Percentiles rank a stretch among this genome's conserved stretches.
phyloP scores from a whole-genome alignment of 192 early-diverging fungal species.

The Coemansia sp. region DNA sequence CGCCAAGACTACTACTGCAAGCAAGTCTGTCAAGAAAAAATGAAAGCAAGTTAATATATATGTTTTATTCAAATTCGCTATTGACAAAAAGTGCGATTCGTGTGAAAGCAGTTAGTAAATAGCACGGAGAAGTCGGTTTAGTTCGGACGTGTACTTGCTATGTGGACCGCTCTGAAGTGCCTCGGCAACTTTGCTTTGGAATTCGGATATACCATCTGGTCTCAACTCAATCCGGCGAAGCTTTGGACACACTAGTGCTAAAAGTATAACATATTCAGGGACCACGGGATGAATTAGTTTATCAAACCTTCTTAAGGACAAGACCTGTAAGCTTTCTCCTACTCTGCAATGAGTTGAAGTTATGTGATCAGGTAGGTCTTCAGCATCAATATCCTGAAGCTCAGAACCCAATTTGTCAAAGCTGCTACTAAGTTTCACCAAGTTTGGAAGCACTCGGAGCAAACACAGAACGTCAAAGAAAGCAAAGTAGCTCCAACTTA shows the following conservation, averaged over 20 bases:
- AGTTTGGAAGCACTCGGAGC: not conserved
- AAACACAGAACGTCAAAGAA: no score
- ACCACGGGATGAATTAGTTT: not conserved
- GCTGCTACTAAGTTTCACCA: not conserved
- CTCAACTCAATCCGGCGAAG: not conserved
- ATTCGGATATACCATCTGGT: not conserved
- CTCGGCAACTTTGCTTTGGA: not conserved
- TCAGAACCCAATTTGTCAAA: not conserved
- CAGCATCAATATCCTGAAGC: not conserved
- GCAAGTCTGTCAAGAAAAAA: constrained; percentile 32
- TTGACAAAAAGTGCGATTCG: not conserved
- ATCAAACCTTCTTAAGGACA: not conserved
- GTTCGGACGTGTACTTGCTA: not conserved
- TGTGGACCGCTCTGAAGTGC: not conserved
- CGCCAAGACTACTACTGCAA: constrained; percentile 15
- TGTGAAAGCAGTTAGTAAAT: not conserved
- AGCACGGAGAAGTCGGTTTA: not conserved
- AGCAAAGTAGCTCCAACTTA: no score
- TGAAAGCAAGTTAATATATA: not conserved
- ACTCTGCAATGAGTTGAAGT: not conserved
- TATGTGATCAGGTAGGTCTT: not conserved
- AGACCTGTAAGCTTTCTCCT: not conserved
- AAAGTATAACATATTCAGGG: not conserved
- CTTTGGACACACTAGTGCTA: not conserved
- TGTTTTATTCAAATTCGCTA: not conserved